Conservation (phyloP, 2,329 filamentous ascomycete species). For the Apiospora saccharicola region DNA sequence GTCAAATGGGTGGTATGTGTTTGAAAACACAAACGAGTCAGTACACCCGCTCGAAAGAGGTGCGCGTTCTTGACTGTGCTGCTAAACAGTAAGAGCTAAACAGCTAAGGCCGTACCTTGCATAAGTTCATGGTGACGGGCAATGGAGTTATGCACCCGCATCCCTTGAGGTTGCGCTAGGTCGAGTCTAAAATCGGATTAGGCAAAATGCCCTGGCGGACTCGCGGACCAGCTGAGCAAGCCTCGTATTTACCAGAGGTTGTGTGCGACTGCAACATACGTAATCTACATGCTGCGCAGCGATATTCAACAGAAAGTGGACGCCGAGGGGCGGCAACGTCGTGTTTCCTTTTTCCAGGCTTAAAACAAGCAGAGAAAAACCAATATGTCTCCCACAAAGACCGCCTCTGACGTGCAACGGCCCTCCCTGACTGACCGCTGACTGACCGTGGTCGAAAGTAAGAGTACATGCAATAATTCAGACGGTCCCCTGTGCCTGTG, state of each 20-base stretch:
- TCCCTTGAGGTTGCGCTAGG: neutral
- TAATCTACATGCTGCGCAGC: neutral
- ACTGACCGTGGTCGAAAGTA: neutral
- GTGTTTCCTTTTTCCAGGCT: neutral
- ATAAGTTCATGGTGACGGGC: neutral
- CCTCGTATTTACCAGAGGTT: neutral
- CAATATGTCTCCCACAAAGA: neutral
- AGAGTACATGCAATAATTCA: neutral
- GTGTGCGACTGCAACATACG: slow-evolving; percentile 10
- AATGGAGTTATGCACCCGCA: neutral
- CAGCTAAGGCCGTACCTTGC: neutral
- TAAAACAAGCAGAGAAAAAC: neutral
- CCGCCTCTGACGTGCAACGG: slow-evolving; percentile 7
- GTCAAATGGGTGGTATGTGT: neutral
- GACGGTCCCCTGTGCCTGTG: neutral
- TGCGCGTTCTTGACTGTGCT: too few relatives aligned
- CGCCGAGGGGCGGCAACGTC: neutral
- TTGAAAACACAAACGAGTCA: slow-evolving; percentile 11
- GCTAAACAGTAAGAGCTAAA: neutral
- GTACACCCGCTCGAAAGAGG: neutral
- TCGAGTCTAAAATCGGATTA: slow-evolving; percentile 7
- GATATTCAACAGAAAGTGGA: neutral
- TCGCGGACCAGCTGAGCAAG: slow-evolving; percentile 1
- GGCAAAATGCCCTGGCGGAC: slow-evolving; percentile 6
- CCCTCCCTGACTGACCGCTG: neutral